Base-by-base conservation (phyloP, 108 stramenopile species). In the Conticribra weissflogii region DNA sequence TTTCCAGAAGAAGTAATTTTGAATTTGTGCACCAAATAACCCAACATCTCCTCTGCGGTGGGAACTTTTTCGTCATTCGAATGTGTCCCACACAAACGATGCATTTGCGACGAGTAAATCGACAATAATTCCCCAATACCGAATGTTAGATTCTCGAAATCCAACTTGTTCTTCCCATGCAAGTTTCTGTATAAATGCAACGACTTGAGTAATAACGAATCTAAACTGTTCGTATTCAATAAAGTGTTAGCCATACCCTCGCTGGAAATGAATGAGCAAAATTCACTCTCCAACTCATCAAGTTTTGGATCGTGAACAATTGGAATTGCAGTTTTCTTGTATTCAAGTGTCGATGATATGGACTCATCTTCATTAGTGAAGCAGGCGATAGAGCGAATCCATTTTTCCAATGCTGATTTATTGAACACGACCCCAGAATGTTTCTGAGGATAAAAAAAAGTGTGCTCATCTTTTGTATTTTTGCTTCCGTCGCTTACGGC, bases 11-110 rank as follows among this genome's bases (percentile, higher is more conserved):
- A 25, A 7, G 62, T 46, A 54, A 72, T 54, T 18, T 56, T n/a
- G 50, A 72, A 72, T 21, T 54, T 52, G 47, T 72, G 62, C 46
- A 72, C 56, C 53, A 74, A 64, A 59, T 65, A 74, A 22, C 57
- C 72, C 14, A 65, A 49, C 56, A 74, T 65, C 33, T 74, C 56
- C 50, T 65, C 63, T 45, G 55, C 72, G 18, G 48, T 74, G 17
- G 63, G 72, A 49, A 67, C 18, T 41, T 7, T 2, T 29, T 56
- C 55, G 24, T 22, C 55, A 19, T 23, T 24, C 16, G 32, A 14
- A 49, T 29, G 27, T 24, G n/a, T 65, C 33, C 29, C 46, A 32
- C 72, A 74, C 8, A 64, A 24, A 30, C 47, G 25, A 57, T 72
- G 71, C 71, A 72, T 54, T 21, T 33, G 41, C 17, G 52, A 55